Evolutionary conservation across 139 green algal species (phyloP).

Genomic region (Trebouxia sp.): DNA sequence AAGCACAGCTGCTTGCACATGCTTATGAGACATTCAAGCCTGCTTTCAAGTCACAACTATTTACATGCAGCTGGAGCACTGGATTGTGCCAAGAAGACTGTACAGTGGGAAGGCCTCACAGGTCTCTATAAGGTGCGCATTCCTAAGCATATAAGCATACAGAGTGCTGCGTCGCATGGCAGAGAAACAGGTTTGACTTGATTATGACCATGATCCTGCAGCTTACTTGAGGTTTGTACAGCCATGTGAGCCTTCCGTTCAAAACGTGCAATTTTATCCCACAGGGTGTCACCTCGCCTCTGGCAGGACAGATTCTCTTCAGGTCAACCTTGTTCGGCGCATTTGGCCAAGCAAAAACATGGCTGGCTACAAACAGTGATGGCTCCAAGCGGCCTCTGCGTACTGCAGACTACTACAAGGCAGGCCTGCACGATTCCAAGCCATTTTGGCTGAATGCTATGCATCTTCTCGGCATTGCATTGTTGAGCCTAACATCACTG

Average conservation of each 20-base stretch:
- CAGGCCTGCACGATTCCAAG: background rate
- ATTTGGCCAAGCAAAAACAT: conserved; percentile 84
- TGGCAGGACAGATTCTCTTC: conserved; percentile 95
- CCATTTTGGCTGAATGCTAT: too few relatives aligned
- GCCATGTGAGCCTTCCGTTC: background rate
- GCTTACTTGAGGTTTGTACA: background rate
- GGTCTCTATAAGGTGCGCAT: conserved; percentile 92
- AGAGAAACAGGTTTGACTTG: background rate
- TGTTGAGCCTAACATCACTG: too few relatives aligned
- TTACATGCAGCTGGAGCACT: conserved; percentile 75
- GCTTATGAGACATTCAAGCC: background rate
- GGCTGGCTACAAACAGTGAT: conserved; percentile 78
- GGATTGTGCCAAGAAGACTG: conserved; percentile 88
- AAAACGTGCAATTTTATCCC: too few relatives aligned
- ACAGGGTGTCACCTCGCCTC: conserved; percentile 86
- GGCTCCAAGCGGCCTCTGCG: conserved; percentile 61
- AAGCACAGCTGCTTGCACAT: conserved; percentile 33
- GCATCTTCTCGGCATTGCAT: too few relatives aligned
- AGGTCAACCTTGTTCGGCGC: conserved; percentile 84
- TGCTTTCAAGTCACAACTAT: background rate
- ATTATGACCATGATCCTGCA: background rate
- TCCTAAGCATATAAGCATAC: too few relatives aligned
- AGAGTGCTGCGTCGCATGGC: background rate
- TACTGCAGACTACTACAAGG: conserved; percentile 72
- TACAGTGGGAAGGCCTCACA: conserved; percentile 85